Evolutionary conservation across 345 rosid genomes (phyloP), one percentile per base, ranked within the genome.

Genomic region (Raphanus raphanistrum): DNA sequence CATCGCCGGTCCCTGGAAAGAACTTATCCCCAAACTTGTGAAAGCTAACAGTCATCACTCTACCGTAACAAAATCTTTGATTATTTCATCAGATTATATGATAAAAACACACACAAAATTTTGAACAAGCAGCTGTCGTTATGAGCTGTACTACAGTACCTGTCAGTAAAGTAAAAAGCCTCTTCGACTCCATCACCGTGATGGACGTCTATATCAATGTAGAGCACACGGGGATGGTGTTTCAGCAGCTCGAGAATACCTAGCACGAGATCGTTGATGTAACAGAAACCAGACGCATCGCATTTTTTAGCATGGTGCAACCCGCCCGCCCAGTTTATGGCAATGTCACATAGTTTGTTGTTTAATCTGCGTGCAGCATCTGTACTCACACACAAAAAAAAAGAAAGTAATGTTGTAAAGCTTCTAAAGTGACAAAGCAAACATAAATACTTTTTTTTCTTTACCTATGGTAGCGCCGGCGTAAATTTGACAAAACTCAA

Each of bases 181-280:
- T 95, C 99, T 87, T 95, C 99, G 27, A 95, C 99, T n/a, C 99
- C 99, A 84, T 95, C 99, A 71, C 99, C 99, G 11, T 95, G 99
- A 87, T 95, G 99, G 75, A 95, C 99, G 73, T 95, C 98, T 65
- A 95, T 95, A 81, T 95, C 99, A 68, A 95, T 85, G 70, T 95
- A 95, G 45, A 95, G 63, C 45, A 95, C 94, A 43, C 96, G 98
- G 48, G 97, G 83, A 85, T 95, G 97, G 77, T 95, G 75, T 81
- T 91, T 95, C 72, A 95, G 79, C 81, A 95, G 87, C 88, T 95
- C 99, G 73, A 95, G 82, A 67, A 92, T 95, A 74, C 99, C 99
- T 82, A 95, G 82, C 36, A 95, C 99, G 76, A 95, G 85, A 86
- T 95, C 98, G 59, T 95, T 95, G 79, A 95, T 95, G 84, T 92